Percentiles rank a stretch among this genome's conserved stretches.
Conservation (phyloP, 2,329 filamentous ascomycete species). For the Karstenula rhodostoma region DNA sequence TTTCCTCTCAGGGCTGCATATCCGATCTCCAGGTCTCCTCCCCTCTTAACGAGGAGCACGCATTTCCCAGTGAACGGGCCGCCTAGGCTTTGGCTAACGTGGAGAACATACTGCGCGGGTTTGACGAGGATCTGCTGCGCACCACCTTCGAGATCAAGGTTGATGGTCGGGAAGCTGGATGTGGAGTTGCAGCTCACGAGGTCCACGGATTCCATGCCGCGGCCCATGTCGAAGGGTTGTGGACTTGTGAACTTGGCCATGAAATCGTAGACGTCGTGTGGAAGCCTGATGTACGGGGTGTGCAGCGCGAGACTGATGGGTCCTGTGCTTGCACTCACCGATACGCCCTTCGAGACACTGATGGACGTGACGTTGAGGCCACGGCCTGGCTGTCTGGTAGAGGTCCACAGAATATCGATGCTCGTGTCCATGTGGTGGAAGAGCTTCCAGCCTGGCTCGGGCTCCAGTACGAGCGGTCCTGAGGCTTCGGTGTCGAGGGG, state of each 20-base stretch:
- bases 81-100: slow-evolving; percentile 12
- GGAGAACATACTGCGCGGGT: slow-evolving; percentile 17
- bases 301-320: slow-evolving; percentile 10
- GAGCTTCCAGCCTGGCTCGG: slow-evolving; percentile 18
- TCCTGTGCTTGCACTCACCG: slow-evolving; percentile 3
- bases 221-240: slow-evolving; percentile 13
- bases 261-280: slow-evolving; percentile 12
- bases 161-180: slow-evolving; percentile 10
- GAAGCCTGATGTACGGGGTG: slow-evolving; percentile 15
- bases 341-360: slow-evolving; percentile 4
- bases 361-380: slow-evolving; percentile 17
- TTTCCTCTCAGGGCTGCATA: slow-evolving; percentile 16
- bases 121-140: slow-evolving; percentile 14
- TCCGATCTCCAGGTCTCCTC: slow-evolving; percentile 15
- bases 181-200: slow-evolving; percentile 14
- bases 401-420: slow-evolving; percentile 16
- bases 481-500: slow-evolving; percentile 16
- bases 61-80: slow-evolving; percentile 14
- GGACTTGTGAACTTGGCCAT: slow-evolving; percentile 11
- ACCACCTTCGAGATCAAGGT: slow-evolving; percentile 13
- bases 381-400: slow-evolving; percentile 10
- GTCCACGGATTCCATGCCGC: slow-evolving; percentile 13
- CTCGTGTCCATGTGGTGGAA: slow-evolving; percentile 20
- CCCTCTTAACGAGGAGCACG: slow-evolving; percentile 10
- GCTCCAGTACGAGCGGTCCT: slow-evolving; percentile 17